Evolutionary conservation across 371 early-diverging fungal genomes (phyloP).

Genomic region (Dichotomocladium elegans): DNA sequence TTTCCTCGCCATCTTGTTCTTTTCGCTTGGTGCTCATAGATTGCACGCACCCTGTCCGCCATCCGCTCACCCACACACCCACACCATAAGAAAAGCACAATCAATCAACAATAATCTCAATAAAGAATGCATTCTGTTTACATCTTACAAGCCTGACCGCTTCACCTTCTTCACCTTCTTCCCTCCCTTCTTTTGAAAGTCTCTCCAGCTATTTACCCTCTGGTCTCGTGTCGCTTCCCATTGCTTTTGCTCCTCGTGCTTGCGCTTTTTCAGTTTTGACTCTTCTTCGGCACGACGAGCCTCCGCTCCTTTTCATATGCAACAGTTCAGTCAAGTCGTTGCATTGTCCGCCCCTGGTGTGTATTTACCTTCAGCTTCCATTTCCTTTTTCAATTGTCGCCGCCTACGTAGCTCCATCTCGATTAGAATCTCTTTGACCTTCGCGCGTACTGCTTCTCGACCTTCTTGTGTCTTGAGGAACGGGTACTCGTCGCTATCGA

Average conservation of each 20-base stretch:
- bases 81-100: too few relatives aligned
- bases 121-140: background rate
- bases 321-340: too few relatives aligned
- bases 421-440: conserved; percentile 58
- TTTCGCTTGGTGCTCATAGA: too few relatives aligned
- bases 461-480: conserved; percentile 34
- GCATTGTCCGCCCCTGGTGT: too few relatives aligned
- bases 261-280: conserved; percentile 50
- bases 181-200: conserved; percentile 61
- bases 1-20: background rate
- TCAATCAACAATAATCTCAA: too few relatives aligned
- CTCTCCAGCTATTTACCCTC: conserved; percentile 68
- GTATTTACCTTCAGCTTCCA: conserved; percentile 64
- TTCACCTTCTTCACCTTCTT: conserved; percentile 62
- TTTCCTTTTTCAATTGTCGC: conserved; percentile 60
- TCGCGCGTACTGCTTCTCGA: conserved; percentile 42
- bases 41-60: too few relatives aligned
- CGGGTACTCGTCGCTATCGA: conserved; percentile 37
- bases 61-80: too few relatives aligned
- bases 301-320: conserved; percentile 44
- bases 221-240: conserved; percentile 66
- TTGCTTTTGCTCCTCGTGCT: conserved; percentile 63
- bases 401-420: conserved; percentile 64
- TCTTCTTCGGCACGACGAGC: conserved; percentile 58
- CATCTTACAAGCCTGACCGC: conserved; percentile 11